phyloP scores from a whole-genome alignment of 805 yeast species.

The Pichia membranifaciens region DNA sequence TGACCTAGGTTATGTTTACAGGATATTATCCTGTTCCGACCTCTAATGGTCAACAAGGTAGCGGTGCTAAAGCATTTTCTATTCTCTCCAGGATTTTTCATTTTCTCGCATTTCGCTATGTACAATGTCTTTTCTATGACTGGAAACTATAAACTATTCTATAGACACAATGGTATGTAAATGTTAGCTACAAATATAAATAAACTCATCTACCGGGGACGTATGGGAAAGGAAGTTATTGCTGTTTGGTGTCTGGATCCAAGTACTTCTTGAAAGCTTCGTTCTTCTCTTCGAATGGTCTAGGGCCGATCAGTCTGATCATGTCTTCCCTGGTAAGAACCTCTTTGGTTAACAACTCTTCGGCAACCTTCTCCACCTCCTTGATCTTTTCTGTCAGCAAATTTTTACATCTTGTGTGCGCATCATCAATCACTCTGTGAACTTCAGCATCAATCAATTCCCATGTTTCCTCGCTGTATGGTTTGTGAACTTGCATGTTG shows the following conservation, averaged over 20 bases:
- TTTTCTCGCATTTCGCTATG: neutral
- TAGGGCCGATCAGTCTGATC: constrained; percentile 79
- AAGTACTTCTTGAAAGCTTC: constrained; percentile 81
- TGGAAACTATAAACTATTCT: too few relatives aligned
- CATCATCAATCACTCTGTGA: constrained; percentile 66
- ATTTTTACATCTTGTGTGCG: constrained; percentile 64
- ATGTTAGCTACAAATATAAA: too few relatives aligned
- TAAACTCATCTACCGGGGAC: too few relatives aligned
- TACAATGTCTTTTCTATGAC: neutral
- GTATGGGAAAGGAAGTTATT: too few relatives aligned
- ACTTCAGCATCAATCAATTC: constrained; percentile 78
- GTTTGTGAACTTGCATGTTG: constrained; percentile 49
- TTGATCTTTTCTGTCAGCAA: constrained; percentile 63
- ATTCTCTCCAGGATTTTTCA: too few relatives aligned
- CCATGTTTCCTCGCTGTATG: constrained; percentile 85
- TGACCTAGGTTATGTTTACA: too few relatives aligned
- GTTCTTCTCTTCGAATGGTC: constrained; percentile 87
- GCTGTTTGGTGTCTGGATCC: constrained; percentile 16
- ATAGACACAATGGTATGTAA: too few relatives aligned
- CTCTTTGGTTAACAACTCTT: constrained; percentile 79
- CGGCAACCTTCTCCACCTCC: constrained; percentile 81
- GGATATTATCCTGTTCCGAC: too few relatives aligned
- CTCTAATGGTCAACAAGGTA: too few relatives aligned
- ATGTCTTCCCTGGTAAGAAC: constrained; percentile 91
- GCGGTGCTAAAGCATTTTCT: too few relatives aligned